Evolutionary conservation across 306 rosid species (phyloP).

Genomic region (Malus domestica): DNA sequence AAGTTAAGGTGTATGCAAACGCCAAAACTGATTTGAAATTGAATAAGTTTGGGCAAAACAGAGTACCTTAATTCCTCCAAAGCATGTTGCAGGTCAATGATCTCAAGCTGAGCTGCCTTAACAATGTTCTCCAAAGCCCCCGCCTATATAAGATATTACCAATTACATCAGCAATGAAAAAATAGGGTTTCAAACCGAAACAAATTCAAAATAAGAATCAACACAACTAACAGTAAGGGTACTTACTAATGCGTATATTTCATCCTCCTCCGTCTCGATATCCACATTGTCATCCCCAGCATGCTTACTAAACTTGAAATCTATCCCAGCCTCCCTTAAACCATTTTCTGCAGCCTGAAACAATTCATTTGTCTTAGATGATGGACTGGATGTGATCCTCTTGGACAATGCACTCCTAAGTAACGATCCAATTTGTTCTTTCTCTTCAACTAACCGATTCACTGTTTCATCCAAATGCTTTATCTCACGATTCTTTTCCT

Average conservation of each 20-base stretch:
- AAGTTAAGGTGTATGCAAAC: background rate
- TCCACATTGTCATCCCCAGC: slow-evolving; percentile 41
- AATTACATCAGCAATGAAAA: slow-evolving; percentile 18
- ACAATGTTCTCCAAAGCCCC: slow-evolving; percentile 93
- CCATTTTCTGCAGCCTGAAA: slow-evolving; percentile 89
- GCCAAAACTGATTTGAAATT: background rate
- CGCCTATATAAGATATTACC: slow-evolving; percentile 47
- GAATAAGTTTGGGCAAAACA: slow-evolving; percentile 11
- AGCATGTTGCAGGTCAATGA: slow-evolving; percentile 75
- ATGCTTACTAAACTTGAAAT: slow-evolving; percentile 79
- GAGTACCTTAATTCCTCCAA: slow-evolving; percentile 69
- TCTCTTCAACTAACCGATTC: slow-evolving; percentile 58
- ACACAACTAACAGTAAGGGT: slow-evolving; percentile 6
- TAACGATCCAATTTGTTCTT: slow-evolving; percentile 90
- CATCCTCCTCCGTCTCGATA: slow-evolving; percentile 57
- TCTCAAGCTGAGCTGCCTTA: slow-evolving; percentile 89
- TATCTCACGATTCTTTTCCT: slow-evolving; percentile 59
- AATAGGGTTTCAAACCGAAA: background rate
- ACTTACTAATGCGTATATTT: slow-evolving; percentile 72
- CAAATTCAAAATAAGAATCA: background rate
- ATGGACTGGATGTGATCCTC: slow-evolving; percentile 47
- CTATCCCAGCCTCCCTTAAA: slow-evolving; percentile 76
- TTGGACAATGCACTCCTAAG: slow-evolving; percentile 79
- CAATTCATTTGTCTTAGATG: slow-evolving; percentile 52
- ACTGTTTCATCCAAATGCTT: slow-evolving; percentile 62